Base-by-base conservation (phyloP, 768 basidiomycete genomes). In the Leccinum arenicola region DNA sequence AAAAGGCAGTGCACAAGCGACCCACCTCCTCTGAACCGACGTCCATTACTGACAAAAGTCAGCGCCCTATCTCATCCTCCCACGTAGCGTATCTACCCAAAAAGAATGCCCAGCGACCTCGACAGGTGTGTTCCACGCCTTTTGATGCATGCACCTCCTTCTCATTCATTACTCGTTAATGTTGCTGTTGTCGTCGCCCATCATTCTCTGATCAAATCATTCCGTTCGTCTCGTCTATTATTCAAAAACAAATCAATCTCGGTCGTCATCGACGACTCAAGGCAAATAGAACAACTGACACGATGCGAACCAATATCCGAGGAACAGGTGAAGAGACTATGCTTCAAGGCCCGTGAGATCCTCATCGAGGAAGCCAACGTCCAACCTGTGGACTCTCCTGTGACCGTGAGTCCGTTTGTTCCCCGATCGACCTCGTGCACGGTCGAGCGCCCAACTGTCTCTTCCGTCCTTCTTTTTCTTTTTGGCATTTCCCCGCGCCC, bases 281-380 rank as follows among this genome's bases (percentile, higher is more conserved):
- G 95, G 71, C 95, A 98, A 80, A 98, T 98, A 60, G 93, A 88
- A 64, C 95, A 96, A 72, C 85, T 98, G 52, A 84, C 87, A 71
- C 89, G 90, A 59, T 98, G 96, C 76, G 92, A 97, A 68, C 90
- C 91, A 58, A 95, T 99, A 67, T 91, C 94, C 27, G 96, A 99
- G 74, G 90, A 93, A 60, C 88, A 96, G 67, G 97, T 99, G 64
- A 98, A 97, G 72, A 82, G 90, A 65, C 82, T 99, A 8, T 99
- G 96, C 76, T 79, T 95, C 67, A 98, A 97, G 71, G 97, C 97
- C 25, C 84, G 95, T 58, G 97, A 98, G 77, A 95, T 98, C 57
- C 79, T 98, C 33, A 93, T 98, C 67, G 96, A 98, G 75, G 96
- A 98, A 75, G 96, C 91, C 3, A 99, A 99, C 72, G 95, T 99